Evolutionary conservation across 257 asterid genomes (phyloP), one percentile per base, ranked within the genome.

Genomic region (Ilex aquifolium): DNA sequence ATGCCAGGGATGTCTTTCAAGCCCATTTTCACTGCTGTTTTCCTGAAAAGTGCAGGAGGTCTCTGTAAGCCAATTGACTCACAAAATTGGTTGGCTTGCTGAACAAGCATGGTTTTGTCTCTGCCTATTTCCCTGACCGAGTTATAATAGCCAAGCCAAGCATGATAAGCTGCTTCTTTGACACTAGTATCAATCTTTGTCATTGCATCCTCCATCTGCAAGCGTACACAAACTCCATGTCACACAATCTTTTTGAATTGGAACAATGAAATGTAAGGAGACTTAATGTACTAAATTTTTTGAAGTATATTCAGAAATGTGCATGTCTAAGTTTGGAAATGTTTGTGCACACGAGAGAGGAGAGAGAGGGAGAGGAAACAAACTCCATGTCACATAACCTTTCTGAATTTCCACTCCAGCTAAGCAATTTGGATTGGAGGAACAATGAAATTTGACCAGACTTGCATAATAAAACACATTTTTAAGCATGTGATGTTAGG

Each of bases 131-230:
- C 79, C 36, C 64, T 76, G 30, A 87, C 78, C 10, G 97, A 85
- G 77, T 85, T 89, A 27, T 89, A 92, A 65, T 86, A 92, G n/a
- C 97, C 95, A 3, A 89, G 95, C 97, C 98, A 92, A 1, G 93
- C 77, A 63, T 82, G 95, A 77, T 85, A 92, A 29, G 95, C 95
- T 59, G 91, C 87, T 80, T 92, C 98, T 71, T 85, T 92, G 48
- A 83, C 59, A 30, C 88, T 88, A 5, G 77, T 53, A 39, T 92
- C 98, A 2, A 92, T 72, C 76, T 76, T 87, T 40, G 60, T 69
- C 80, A 89, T 66, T 5, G 84, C 79, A 60, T 74, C 85, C 64
- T 82, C 79, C 54, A 92, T 71, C 98, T 88, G 78, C 79, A 79
- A 31, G 62, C 30, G 14, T 42, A 15, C 17, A 50, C 56, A 55